Conservation (phyloP, 345 rosid species). For the Eucalyptus erythrocorys region DNA sequence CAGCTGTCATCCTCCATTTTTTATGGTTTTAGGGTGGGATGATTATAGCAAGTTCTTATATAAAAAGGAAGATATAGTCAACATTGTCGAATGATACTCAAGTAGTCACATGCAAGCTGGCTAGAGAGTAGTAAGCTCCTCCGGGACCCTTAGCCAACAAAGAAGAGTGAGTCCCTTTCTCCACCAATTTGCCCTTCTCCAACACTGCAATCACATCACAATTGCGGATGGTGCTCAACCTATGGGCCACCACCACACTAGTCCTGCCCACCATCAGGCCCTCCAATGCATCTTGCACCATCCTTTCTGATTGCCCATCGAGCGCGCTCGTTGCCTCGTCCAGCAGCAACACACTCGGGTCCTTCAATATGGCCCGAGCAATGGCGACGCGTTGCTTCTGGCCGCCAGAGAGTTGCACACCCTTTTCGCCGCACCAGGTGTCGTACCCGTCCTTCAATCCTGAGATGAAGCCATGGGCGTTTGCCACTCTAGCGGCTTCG, state of each 20-base stretch:
- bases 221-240: constrained; percentile 10
- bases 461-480: constrained; percentile 14
- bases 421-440: constrained; percentile 15
- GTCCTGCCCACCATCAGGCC: constrained; percentile 21
- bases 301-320: constrained; percentile 8
- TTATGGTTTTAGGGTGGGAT: neutral
- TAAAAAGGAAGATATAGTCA: neutral
- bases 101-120: neutral
- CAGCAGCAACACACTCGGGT: constrained; percentile 4
- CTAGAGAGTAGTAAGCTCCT: constrained; percentile 4
- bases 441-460: constrained; percentile 12
- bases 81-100: neutral
- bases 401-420: constrained; percentile 20
- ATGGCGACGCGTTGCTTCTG: constrained; percentile 22
- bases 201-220: constrained; percentile 13
- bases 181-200: constrained; percentile 15
- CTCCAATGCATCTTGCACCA: constrained; percentile 23
- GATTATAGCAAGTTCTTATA: neutral
- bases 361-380: constrained; percentile 18
- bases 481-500: constrained; percentile 6
- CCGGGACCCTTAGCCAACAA: constrained; percentile 7
- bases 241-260: constrained; percentile 17
- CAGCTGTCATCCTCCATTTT: too few relatives aligned
- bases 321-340: constrained; percentile 31
- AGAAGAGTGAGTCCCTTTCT: constrained; percentile 12